Evolutionary conservation across 2,329 filamentous ascomycete species (phyloP).

Genomic region (Coniochaeta ligniaria): DNA sequence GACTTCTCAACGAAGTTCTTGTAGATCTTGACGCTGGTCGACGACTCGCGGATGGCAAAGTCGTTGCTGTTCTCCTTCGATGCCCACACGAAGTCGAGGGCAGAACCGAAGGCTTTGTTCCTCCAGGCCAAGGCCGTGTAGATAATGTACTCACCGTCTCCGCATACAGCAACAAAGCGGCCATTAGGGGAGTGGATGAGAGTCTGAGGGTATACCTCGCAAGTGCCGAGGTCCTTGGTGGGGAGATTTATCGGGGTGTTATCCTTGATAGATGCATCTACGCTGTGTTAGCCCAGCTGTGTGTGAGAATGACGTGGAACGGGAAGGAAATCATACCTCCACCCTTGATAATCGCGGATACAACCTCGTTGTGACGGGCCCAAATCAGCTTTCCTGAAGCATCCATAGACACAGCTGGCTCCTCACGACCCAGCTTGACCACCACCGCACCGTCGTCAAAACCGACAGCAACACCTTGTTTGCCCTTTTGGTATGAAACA

Average conservation of each 20-base stretch:
- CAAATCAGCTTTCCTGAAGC: slow-evolving; percentile 91
- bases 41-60: slow-evolving; percentile 91
- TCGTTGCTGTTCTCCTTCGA: slow-evolving; percentile 98
- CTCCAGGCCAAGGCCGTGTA: slow-evolving; percentile 95
- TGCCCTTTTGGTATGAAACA: slow-evolving; percentile 89
- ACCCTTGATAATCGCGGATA: slow-evolving; percentile 91
- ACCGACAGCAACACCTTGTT: slow-evolving; percentile 89
- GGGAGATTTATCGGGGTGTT: slow-evolving; percentile 78
- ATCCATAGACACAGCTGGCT: slow-evolving; percentile 97
- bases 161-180: slow-evolving; percentile 77
- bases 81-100: slow-evolving; percentile 94
- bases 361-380: slow-evolving; percentile 90
- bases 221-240: slow-evolving; percentile 91
- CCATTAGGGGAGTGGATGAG: slow-evolving; percentile 92
- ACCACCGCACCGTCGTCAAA: slow-evolving; percentile 98
- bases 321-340: slow-evolving; percentile 40
- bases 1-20: slow-evolving; percentile 94
- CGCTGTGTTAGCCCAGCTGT: background rate
- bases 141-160: slow-evolving; percentile 98
- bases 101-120: slow-evolving; percentile 95
- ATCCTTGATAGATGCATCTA: slow-evolving; percentile 77
- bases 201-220: slow-evolving; percentile 94
- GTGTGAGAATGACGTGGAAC: background rate
- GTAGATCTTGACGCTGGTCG: slow-evolving; percentile 93
- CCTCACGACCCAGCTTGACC: slow-evolving; percentile 93